Base-by-base conservation (phyloP, 768 basidiomycete genomes). In the Filobasidium floriforme region DNA sequence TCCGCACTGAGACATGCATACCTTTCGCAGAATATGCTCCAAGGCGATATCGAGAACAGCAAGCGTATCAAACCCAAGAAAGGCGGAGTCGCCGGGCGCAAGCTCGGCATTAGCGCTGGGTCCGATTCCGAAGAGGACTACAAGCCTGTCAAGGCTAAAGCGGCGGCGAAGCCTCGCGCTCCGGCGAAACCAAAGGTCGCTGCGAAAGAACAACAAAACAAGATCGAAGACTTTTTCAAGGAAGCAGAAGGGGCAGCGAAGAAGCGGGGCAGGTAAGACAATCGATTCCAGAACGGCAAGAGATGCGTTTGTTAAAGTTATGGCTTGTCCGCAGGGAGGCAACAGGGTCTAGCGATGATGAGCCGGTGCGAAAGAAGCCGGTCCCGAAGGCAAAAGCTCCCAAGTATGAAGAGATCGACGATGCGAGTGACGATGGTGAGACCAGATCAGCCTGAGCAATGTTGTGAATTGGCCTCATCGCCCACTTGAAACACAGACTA, bases 71-170 rank as follows among this genome's bases (percentile, higher is more conserved):
- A 84, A 78, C 82, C 82, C 68, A 69, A 66, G 70, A 85, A 85
- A 76, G 84, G 85, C 69, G 78, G 83, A 22, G 81, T 82, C 22
- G 72, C 71, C 29, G 79, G 79, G 65, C 81, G 80, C 73, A 82
- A 80, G 71, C 44, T 75, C 29, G 76, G 75, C 9, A 70, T 75
- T 14, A 74, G 73, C 29, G 65, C 70, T 4, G 80, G 80, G 1
- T 80, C 66, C 32, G 75, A 80, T 64, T 81, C 79, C 4, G 84
- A 85, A 26, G 84, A 85, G 63, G 84, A 85, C 65, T 86, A 84
- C 76, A 83, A 81, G 68, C 85, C 84, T 1, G 54, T 57, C 54
- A 57, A 57, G 29, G 77, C 75, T 61, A 84, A 84, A 69, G 81
- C 82, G 4, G 79, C 78, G 1, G 80, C 79, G 18, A 78, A 75